Conservation (phyloP, 73 alveolate genomes). For the Paramecium primaurelia region DNA sequence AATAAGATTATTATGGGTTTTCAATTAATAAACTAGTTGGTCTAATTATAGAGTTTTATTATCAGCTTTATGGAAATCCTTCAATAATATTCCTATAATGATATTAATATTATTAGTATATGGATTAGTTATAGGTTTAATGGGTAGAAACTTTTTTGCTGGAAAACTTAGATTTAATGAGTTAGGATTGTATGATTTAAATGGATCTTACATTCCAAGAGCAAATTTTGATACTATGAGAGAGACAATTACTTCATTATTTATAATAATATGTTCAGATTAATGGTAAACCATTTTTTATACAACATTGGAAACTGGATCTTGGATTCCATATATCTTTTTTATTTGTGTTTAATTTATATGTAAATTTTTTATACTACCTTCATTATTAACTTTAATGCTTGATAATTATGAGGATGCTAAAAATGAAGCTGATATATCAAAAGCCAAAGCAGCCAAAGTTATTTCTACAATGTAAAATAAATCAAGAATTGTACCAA, state of each 20-base stretch:
- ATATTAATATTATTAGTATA: neutral
- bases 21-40: neutral
- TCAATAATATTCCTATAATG: neutral
- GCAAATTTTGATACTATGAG: neutral
- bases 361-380: neutral
- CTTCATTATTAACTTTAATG: neutral
- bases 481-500: neutral
- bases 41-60: constrained; percentile 7
- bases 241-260: neutral
- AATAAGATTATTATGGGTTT: neutral
- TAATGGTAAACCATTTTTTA: neutral
- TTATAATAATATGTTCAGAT: neutral
- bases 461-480: neutral
- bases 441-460: neutral
- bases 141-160: neutral
- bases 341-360: neutral
- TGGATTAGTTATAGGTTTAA: neutral
- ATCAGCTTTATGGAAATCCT: neutral
- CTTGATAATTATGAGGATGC: constrained; percentile 7
- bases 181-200: neutral
- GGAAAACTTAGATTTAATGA: neutral
- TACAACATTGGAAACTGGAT: neutral
- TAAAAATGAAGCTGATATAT: neutral
- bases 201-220: neutral
- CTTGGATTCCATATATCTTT: neutral